A percentile compares a stretch with the other conserved stretches of the same genome.
Evolutionary conservation across 2,329 filamentous ascomycete genomes (phyloP).

Genomic region (Diaporthe eres): DNA sequence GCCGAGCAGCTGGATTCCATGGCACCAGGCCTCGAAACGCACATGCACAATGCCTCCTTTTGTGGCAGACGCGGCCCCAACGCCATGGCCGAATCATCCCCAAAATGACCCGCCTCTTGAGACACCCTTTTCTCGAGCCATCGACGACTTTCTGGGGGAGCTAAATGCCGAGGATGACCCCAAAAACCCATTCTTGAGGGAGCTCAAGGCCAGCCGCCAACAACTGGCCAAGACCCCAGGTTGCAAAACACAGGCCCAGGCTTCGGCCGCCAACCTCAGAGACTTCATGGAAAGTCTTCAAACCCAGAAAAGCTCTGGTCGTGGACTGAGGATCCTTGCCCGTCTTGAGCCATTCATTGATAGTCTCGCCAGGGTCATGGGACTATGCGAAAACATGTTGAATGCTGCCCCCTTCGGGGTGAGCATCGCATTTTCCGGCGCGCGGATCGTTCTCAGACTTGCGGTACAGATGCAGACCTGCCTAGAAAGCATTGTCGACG

Average conservation of each 20-base stretch:
- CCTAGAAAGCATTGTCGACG: constrained; percentile 3
- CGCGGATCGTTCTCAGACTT: background rate
- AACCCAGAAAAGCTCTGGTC: background rate
- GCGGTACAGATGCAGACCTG: background rate
- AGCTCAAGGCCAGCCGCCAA: background rate
- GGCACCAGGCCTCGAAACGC: background rate
- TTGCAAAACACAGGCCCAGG: background rate
- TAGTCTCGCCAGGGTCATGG: background rate
- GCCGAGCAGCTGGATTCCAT: background rate
- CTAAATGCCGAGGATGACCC: background rate
- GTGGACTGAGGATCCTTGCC: background rate
- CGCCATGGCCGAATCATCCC: background rate
- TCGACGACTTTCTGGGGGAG: background rate
- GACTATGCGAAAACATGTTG: background rate
- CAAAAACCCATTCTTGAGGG: constrained; percentile 1
- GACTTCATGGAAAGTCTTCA: background rate
- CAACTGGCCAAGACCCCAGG: background rate
- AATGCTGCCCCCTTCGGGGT: background rate
- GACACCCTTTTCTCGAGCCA: background rate
- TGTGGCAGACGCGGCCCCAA: background rate
- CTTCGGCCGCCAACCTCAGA: background rate
- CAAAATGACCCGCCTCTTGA: background rate
- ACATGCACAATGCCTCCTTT: background rate
- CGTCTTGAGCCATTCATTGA: constrained; percentile 5
- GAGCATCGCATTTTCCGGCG: constrained; percentile 1